Evolutionary conservation across 2,329 filamentous ascomycete genomes (phyloP), one percentile per base, ranked within the genome.

Genomic region (Beauveria asiatica): DNA sequence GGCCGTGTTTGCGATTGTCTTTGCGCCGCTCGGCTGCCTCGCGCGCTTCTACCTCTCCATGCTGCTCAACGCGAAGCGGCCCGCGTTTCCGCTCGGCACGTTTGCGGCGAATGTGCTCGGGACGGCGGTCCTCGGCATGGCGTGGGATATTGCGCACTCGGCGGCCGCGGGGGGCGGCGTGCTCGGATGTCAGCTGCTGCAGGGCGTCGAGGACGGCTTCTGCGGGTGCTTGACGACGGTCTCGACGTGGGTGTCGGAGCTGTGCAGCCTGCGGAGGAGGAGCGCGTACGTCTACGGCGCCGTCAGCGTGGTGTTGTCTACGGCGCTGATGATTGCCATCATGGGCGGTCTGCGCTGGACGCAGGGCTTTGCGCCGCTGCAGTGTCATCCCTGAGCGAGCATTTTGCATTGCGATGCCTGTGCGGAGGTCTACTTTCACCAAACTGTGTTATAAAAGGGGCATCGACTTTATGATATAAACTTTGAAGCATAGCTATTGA

Each of bases 51-150:
- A 91, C 69, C 72, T 83, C 1, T 88, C 88, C 0, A 69, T 89
- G 7, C 72, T 77, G 25, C 80, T 96, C n/a, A 97, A 97, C 67
- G 76, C 81, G 0, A 78, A 83, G 21, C 65, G 84, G 0, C 72
- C 84, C 0, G 75, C 80, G 0, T 97, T 97, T 65, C 93, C 93
- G 0, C 72, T 97, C 0, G 93, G 93, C 2, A 97, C 93, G 0
- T 96, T 97, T 67, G 74, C 77, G 0, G 90, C 88, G 30, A 97
- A 97, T 68, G 78, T 95, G 5, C 70, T 87, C 16, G 93, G 92
- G 5, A 92, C 90, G 0, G 81, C 81, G 0, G 73, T 96, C 17
- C 72, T 95, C 54, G 92, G 84, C 16, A 86, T 91, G 80, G 82
- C 85, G 33, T 96, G 83, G 76, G 89, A 95, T 68, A 75, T 96